phyloP scores from a whole-genome alignment of 768 basidiomycete genomes.

The Mycena olivaceomarginata region DNA sequence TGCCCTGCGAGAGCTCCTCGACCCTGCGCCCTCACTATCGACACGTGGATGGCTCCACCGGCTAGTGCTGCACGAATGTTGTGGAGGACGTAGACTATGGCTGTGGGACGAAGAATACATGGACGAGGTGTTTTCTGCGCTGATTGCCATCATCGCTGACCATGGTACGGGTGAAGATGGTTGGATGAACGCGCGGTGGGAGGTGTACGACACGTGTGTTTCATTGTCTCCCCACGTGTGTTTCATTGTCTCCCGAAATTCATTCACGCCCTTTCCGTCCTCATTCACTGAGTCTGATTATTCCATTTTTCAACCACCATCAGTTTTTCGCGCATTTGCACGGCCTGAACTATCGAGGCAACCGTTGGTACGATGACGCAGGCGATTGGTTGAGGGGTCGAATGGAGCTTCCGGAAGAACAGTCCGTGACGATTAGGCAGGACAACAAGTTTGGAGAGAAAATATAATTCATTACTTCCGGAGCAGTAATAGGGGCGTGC shows the following conservation, averaged over 20 bases:
- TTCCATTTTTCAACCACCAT: too few species aligned
- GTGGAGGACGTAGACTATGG: neutral
- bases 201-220: conserved; percentile 43
- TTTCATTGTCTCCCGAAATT: neutral
- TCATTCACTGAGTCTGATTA: neutral
- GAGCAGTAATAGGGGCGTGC: neutral
- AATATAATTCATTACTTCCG: conserved; percentile 18
- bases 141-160: conserved; percentile 24
- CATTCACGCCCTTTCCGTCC: neutral
- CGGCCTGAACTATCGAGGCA: conserved; percentile 11
- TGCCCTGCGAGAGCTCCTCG: neutral
- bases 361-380: conserved; percentile 22
- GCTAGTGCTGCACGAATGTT: neutral
- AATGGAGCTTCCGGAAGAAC: conserved; percentile 1
- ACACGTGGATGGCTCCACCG: neutral
- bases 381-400: conserved; percentile 24
- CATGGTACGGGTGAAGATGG: conserved; percentile 38
- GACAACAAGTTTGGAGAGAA: conserved; percentile 14
- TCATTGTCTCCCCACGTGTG: conserved; percentile 17
- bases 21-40: neutral
- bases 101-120: conserved; percentile 13
- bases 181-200: conserved; percentile 43
- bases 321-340: conserved; percentile 9
- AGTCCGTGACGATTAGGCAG: neutral
- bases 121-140: conserved; percentile 2